Percentiles rank a stretch among this genome's conserved stretches.
Evolutionary conservation across 1,284 basidiomycete species (phyloP).

Genomic region (Tilletia horrida): DNA sequence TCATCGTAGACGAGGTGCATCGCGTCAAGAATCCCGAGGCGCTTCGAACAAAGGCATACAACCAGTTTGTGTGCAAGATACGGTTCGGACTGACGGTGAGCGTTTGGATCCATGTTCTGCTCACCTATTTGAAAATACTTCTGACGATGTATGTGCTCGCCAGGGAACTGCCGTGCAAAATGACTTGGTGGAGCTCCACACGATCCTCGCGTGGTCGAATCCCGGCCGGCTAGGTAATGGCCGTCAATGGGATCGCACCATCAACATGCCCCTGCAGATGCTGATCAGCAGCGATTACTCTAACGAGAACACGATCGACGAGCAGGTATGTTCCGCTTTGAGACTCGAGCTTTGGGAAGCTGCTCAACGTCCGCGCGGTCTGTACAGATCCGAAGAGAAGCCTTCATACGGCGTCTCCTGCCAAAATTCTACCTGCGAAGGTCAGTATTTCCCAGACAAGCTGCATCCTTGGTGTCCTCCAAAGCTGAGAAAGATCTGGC

Average conservation of each 20-base stretch:
- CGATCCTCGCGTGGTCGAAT: slow-evolving; percentile 72
- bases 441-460: slow-evolving; percentile 55
- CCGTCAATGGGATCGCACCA: slow-evolving; percentile 68
- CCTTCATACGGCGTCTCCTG: slow-evolving; percentile 66
- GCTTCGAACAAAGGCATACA: slow-evolving; percentile 66
- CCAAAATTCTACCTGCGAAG: slow-evolving; percentile 74
- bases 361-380: not conserved
- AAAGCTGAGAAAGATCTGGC: not conserved
- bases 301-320: not conserved
- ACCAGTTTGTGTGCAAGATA: slow-evolving; percentile 62
- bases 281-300: not conserved
- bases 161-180: slow-evolving; percentile 14
- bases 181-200: slow-evolving; percentile 8
- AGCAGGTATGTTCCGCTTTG: not conserved
- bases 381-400: slow-evolving; percentile 40
- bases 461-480: not conserved
- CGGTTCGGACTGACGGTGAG: slow-evolving; percentile 77
- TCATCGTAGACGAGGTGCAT: slow-evolving; percentile 76
- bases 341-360: not conserved
- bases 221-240: slow-evolving; percentile 67
- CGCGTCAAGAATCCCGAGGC: slow-evolving; percentile 69
- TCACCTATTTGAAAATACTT: slow-evolving; percentile 12
- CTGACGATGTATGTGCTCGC: slow-evolving; percentile 17
- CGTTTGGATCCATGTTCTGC: slow-evolving; percentile 56
- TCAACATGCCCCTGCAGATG: slow-evolving; percentile 59